These are phyloP conservation scores for Chrysosporium keratinophilum DNA, from an alignment of 2,329 filamentous ascomycete genomes.

Conservation along the genomic window DNA sequence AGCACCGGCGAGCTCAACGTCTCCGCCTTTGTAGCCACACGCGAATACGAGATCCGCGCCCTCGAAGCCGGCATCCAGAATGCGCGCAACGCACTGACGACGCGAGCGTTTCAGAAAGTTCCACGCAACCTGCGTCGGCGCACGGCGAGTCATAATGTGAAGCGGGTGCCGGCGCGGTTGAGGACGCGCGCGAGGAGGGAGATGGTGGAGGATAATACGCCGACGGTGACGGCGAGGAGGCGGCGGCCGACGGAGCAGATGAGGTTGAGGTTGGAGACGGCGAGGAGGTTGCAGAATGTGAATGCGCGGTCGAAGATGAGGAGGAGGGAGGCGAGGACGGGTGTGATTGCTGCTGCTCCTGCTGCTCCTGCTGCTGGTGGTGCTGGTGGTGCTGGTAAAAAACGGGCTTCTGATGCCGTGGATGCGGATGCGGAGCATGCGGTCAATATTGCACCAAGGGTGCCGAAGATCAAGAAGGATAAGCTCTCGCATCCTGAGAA, in stretches of 20 bases:
- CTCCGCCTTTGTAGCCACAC: conserved; percentile 69
- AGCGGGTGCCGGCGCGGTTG: conserved; percentile 71
- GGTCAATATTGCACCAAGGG: conserved; percentile 30
- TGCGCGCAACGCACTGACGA: conserved; percentile 53
- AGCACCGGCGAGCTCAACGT: conserved; percentile 71
- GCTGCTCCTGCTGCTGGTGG: conserved; percentile 1
- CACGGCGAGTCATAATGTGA: conserved; percentile 91
- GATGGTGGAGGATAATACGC: conserved; percentile 86
- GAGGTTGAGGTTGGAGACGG: conserved; percentile 59
- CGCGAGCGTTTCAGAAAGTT: conserved; percentile 81
- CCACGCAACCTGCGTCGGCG: conserved; percentile 73
- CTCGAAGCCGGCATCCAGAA: conserved; percentile 71
- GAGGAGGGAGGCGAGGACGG: conserved; percentile 36
- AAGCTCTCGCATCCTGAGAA: conserved; percentile 53
- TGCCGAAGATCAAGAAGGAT: conserved; percentile 61
- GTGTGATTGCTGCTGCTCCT: conserved; percentile 22
- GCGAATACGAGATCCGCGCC: conserved; percentile 80
- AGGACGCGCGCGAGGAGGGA: conserved; percentile 57
- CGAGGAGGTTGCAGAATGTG: conserved; percentile 57
- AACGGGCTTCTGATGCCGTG: conserved; percentile 18
- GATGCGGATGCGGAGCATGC: conserved; percentile 17
- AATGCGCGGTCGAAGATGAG: conserved; percentile 37
- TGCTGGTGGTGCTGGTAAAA: neutral
- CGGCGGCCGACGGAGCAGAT: conserved; percentile 38
- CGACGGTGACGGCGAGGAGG: conserved; percentile 54